Evolutionary conservation across 1,139 yeast genomes (phyloP), one percentile per base, ranked within the genome.

Genomic region (Sporopachydermia cereana): DNA sequence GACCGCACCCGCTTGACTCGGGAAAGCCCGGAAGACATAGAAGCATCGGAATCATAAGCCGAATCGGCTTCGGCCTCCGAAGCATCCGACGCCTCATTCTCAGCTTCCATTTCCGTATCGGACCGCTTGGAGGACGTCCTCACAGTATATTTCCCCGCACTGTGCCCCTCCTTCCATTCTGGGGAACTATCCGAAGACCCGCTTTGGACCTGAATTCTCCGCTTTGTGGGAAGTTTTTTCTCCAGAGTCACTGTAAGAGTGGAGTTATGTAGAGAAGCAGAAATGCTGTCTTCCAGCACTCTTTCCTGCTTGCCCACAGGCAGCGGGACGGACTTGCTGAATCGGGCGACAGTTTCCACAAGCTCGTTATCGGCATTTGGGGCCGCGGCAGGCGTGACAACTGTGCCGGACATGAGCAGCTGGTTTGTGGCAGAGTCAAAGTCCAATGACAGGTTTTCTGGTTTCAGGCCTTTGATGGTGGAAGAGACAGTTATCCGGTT

Each of bases 371-470:
- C 12, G 20, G 9, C 9, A n/a, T 34, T 34, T 34, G 39, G 39
- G 18, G 9, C 17, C 9, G 39, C 5, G 17, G 39, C n/a, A 12
- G 12, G 14, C 12, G 9, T 7, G 9, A 34, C 22, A 5, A 34
- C 22, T 16, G 22, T 34, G 5, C 39, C 39, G 5, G 22, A 16
- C n/a, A 34, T 12, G 5, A 34, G 9, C 5, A 34, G 5, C 22
- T 34, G 20, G n/a, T 34, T 34, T 16, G 12, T 5, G 9, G 39
- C 9, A 34, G 39, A 12, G 17, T 34, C 39, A 21, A 34, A 34
- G 17, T 34, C 39, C 5, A 34, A n/a, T n/a, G 39, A 34, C 9
- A 34, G 39, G n/a, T 20, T 34, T 21, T 34, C 39, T 7, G 39
- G 39, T 34, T 16, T 34, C 17, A 34, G 9, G 9, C 39, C 39